Evolutionary conservation across 306 rosid genomes (phyloP).

Genomic region (Gillenia trifoliata): DNA sequence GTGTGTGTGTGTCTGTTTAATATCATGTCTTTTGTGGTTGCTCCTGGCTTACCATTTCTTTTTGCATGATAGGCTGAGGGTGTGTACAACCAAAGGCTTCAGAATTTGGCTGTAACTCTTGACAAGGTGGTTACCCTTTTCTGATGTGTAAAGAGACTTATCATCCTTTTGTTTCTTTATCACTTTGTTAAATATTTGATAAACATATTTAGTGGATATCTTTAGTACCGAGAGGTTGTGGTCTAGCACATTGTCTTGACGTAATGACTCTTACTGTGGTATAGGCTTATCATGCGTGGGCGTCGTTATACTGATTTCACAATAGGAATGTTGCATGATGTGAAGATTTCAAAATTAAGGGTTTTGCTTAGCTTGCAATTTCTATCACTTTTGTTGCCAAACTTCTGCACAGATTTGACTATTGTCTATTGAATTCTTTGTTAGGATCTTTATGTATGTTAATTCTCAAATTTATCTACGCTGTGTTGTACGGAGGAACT

Average conservation of each 20-base stretch:
- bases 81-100: constrained; percentile 98
- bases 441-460: background rate
- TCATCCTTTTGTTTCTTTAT: background rate
- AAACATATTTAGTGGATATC: background rate
- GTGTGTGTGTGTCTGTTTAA: background rate
- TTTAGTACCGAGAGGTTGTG: background rate
- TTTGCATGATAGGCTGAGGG: constrained; percentile 82
- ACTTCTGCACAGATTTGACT: background rate
- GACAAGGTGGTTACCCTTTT: constrained; percentile 67
- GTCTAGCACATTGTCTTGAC: background rate
- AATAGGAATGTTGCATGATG: background rate
- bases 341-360: background rate
- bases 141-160: background rate
- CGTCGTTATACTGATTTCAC: background rate
- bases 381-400: background rate
- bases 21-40: background rate
- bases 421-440: background rate
- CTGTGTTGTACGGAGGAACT: background rate
- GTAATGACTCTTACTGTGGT: background rate
- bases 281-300: background rate
- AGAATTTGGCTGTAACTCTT: constrained; percentile 95
- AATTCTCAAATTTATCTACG: background rate
- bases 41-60: constrained; percentile 5
- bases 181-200: background rate
- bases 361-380: background rate